These are phyloP conservation scores for Trypanosoma platydactyli DNA, from an alignment of 208 protist species.

Conservation along the genomic window DNA sequence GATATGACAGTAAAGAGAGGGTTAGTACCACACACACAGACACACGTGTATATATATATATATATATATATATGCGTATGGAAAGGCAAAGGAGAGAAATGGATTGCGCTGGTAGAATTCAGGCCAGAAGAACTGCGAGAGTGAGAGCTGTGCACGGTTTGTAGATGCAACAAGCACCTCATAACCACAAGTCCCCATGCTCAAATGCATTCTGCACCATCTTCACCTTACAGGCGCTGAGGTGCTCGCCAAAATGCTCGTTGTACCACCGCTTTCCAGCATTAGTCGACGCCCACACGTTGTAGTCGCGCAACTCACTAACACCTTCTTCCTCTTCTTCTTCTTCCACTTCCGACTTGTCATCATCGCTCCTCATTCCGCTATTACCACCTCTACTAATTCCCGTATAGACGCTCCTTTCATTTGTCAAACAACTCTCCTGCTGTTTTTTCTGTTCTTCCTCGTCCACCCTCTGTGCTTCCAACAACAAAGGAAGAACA, in stretches of 20 bases:
- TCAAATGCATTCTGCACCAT: slow-evolving; percentile 16
- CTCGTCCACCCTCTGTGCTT: slow-evolving; percentile 15
- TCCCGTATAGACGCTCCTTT: background rate
- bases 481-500: slow-evolving; percentile 1
- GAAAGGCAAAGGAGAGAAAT: background rate
- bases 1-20: too few species aligned
- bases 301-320: slow-evolving; percentile 1
- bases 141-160: too few species aligned
- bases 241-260: slow-evolving; percentile 14
- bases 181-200: background rate
- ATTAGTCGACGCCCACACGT: slow-evolving; percentile 12
- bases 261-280: slow-evolving; percentile 14
- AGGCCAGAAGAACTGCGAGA: too few species aligned
- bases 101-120: too few species aligned
- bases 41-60: background rate
- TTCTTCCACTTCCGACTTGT: background rate
- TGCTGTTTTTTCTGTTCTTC: background rate
- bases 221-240: slow-evolving; percentile 7
- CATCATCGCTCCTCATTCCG: background rate
- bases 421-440: background rate
- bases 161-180: background rate
- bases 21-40: background rate
- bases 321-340: background rate
- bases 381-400: background rate
- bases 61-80: background rate